Conservation (phyloP, 768 basidiomycete genomes). For the Termitomyces sp. region DNA sequence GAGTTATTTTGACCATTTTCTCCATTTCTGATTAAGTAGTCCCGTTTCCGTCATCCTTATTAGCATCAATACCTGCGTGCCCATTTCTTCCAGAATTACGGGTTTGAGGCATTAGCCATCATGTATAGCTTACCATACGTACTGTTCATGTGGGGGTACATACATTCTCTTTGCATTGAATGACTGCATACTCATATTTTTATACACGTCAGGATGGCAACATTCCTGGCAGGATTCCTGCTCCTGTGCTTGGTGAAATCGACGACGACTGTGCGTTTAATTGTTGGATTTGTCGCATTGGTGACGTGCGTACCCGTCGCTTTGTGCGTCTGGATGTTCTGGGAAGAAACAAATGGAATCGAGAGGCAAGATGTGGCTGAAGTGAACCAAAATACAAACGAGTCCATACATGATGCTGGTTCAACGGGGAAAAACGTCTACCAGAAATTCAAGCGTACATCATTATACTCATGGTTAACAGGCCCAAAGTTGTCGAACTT, state of each 20-base stretch:
- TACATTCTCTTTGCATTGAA: background rate
- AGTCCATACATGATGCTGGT: no score
- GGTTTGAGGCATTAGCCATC: constrained; percentile 1
- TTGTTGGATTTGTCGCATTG: background rate
- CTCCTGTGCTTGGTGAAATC: background rate
- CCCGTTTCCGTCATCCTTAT: background rate
- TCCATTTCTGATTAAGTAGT: background rate
- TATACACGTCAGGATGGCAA: background rate
- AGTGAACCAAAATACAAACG: no score
- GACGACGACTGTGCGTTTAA: background rate
- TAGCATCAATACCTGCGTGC: background rate
- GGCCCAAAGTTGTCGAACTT: no score
- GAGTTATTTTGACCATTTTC: background rate
- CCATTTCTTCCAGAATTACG: background rate
- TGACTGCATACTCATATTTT: background rate
- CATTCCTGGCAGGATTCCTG: constrained; percentile 1
- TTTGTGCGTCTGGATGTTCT: constrained; percentile 1
- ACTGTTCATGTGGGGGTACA: constrained; percentile 5
- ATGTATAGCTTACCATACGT: constrained; percentile 7
- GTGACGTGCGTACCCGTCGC: background rate
- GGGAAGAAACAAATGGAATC: background rate
- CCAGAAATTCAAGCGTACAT: background rate
- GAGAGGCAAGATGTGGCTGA: background rate
- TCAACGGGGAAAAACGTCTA: no score
- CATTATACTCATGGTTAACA: no score